Conservation (phyloP, 495 filamentous ascomycete species). For the Trichoderma parareesei region DNA sequence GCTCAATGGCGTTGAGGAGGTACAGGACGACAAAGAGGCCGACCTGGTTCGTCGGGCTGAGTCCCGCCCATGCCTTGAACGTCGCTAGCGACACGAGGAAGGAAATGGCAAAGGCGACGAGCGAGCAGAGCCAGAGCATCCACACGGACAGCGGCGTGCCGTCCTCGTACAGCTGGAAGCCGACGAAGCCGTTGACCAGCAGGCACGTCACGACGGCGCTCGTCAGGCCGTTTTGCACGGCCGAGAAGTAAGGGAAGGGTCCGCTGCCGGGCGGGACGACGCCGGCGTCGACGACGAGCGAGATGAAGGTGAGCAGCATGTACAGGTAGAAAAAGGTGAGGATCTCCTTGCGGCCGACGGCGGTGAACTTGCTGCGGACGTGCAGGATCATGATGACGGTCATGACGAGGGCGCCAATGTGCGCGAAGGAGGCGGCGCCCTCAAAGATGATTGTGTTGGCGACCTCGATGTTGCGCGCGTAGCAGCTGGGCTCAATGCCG, state of each 20-base stretch:
- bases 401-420: constrained; percentile 88
- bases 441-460: constrained; percentile 99
- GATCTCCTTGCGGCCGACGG: constrained; percentile 97
- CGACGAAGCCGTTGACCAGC: constrained; percentile 95
- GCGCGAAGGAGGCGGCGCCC: constrained; percentile 81
- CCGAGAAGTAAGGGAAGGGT: constrained; percentile 84
- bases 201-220: constrained; percentile 84
- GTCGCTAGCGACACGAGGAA: constrained; percentile 83
- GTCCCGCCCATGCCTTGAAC: constrained; percentile 84
- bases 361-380: constrained; percentile 94
- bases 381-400: constrained; percentile 95
- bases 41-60: constrained; percentile 75
- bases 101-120: constrained; percentile 77
- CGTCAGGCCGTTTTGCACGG: constrained; percentile 81
- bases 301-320: constrained; percentile 79
- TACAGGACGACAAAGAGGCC: constrained; percentile 92
- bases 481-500: constrained; percentile 85
- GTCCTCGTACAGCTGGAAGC: constrained; percentile 98
- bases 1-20: constrained; percentile 76
- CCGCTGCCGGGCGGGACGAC: constrained; percentile 75
- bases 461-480: constrained; percentile 87
- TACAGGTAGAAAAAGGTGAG: constrained; percentile 96
- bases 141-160: constrained; percentile 93
- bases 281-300: constrained; percentile 86
- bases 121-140: constrained; percentile 72